Evolutionary conservation across 2,329 filamentous ascomycete genomes (phyloP).

Genomic region (Aspergillus piperis): DNA sequence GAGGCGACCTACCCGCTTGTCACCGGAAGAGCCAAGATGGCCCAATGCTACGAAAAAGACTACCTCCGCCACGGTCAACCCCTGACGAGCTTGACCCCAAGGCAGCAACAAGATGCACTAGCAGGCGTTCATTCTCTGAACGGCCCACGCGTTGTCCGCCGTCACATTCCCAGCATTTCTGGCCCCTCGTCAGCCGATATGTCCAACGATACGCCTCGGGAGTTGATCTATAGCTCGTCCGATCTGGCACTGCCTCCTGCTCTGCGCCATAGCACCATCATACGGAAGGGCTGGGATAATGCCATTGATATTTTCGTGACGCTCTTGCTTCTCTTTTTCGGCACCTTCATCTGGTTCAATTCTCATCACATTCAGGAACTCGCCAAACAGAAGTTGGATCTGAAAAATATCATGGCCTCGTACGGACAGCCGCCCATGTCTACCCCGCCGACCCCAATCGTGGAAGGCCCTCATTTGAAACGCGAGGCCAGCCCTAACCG

Average conservation of each 20-base stretch:
- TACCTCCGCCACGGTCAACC: constrained; percentile 45
- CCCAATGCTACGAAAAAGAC: constrained; percentile 58
- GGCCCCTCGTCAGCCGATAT: constrained; percentile 38
- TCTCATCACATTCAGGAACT: constrained; percentile 43
- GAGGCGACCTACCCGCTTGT: constrained; percentile 83
- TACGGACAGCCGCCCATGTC: constrained; percentile 41
- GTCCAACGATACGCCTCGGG: constrained; percentile 42
- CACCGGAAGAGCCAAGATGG: constrained; percentile 65
- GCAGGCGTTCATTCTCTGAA: constrained; percentile 72
- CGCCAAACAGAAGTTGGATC: constrained; percentile 47
- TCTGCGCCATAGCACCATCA: constrained; percentile 45
- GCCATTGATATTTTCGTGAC: constrained; percentile 47
- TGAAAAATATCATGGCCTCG: constrained; percentile 47
- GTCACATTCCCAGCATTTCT: constrained; percentile 49
- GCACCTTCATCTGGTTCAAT: constrained; percentile 47
- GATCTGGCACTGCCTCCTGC: constrained; percentile 42
- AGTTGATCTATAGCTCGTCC: constrained; percentile 37
- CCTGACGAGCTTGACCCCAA: constrained; percentile 39
- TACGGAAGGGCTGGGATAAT: constrained; percentile 50
- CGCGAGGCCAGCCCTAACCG: constrained; percentile 27
- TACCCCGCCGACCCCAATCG: constrained; percentile 41
- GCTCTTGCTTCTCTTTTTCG: constrained; percentile 42
- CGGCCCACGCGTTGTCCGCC: constrained; percentile 39
- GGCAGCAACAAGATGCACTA: constrained; percentile 61
- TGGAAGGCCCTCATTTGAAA: constrained; percentile 30